phyloP scores from a whole-genome alignment of 1,284 basidiomycete species.

The Ganoderma meredithae region DNA sequence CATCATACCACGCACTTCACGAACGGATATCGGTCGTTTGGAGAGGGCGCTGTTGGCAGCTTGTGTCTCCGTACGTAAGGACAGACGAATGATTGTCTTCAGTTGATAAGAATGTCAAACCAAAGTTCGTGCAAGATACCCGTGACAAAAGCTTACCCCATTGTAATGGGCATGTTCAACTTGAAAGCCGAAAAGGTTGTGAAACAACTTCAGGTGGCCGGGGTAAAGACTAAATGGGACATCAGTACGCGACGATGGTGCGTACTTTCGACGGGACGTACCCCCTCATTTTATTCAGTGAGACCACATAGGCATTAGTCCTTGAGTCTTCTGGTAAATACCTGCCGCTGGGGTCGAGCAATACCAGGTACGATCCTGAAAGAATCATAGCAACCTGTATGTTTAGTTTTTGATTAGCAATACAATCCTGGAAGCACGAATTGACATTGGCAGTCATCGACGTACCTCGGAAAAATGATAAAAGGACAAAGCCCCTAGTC shows the following conservation, averaged over 20 bases:
- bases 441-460: slow-evolving; percentile 3
- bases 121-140: not conserved
- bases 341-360: slow-evolving; percentile 52
- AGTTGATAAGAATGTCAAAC: not conserved
- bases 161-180: slow-evolving; percentile 39
- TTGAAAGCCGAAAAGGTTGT: slow-evolving; percentile 50
- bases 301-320: slow-evolving; percentile 35
- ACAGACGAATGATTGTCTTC: slow-evolving; percentile 58
- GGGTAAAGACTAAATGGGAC: slow-evolving; percentile 44
- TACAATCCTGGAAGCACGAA: not conserved
- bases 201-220: slow-evolving; percentile 48
- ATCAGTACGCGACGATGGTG: not conserved
- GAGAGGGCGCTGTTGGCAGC: slow-evolving; percentile 24
- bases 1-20: slow-evolving; percentile 24
- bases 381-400: slow-evolving; percentile 53
- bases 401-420: not conserved
- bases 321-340: slow-evolving; percentile 44
- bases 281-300: slow-evolving; percentile 43
- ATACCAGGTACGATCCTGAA: slow-evolving; percentile 49
- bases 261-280: slow-evolving; percentile 27
- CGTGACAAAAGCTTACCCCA: slow-evolving; percentile 45
- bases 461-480: slow-evolving; percentile 58
- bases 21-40: not conserved
- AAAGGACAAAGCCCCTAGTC: slow-evolving; percentile 55
- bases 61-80: slow-evolving; percentile 41